Percentiles rank a stretch among this genome's conserved stretches.
Conservation (phyloP, 768 basidiomycete genomes). For the Fomitopsis pulvina region DNA sequence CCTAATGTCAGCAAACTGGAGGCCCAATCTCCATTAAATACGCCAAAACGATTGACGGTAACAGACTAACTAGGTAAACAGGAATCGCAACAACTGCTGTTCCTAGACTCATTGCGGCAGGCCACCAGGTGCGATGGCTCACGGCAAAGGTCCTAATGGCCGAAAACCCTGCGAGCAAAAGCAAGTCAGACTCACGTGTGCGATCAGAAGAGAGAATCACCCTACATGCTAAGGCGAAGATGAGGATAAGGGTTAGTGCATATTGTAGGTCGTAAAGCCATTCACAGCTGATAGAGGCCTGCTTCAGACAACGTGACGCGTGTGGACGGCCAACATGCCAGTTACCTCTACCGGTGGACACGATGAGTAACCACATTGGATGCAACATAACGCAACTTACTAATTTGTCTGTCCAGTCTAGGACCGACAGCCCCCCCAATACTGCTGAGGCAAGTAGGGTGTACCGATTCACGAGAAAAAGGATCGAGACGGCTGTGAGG, state of each 20-base stretch:
- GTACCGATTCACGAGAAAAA: slow-evolving; percentile 5
- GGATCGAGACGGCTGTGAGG: neutral
- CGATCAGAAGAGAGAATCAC: neutral
- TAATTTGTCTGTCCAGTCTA: neutral
- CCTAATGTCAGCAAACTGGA: neutral
- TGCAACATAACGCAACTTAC: neutral
- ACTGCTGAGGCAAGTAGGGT: neutral
- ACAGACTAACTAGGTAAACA: neutral
- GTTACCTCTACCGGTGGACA: neutral
- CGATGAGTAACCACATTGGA: neutral
- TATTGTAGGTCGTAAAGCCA: neutral
- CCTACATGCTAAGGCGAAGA: neutral
- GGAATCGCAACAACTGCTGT: neutral
- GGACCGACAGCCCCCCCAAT: neutral
- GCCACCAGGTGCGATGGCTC: neutral
- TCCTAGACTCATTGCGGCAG: neutral
- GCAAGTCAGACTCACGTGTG: neutral
- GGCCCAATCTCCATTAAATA: too few relatives aligned
- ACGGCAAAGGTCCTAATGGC: neutral
- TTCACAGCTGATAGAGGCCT: neutral
- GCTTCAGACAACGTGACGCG: neutral
- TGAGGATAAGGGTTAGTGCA: neutral
- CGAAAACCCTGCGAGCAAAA: neutral
- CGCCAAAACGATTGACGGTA: too few relatives aligned
- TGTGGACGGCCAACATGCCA: neutral